Conservation (phyloP, 805 yeast species). For the Cyberlindnera bimundalis region DNA sequence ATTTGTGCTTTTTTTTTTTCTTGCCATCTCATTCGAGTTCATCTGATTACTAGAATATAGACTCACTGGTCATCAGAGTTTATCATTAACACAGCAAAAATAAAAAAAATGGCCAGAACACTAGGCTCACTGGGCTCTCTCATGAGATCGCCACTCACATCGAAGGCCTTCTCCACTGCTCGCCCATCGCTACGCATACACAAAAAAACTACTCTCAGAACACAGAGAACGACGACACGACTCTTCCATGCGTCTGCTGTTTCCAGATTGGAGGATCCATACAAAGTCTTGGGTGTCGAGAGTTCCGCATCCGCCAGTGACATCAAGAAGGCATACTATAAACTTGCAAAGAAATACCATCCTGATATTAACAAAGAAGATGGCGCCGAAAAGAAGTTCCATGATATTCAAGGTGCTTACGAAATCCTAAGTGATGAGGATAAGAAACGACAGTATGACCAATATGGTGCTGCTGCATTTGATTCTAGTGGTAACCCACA, state of each 20-base stretch:
- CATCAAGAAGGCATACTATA: slow-evolving; percentile 91
- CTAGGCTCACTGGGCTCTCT: slow-evolving; percentile 3
- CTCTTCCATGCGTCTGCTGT: slow-evolving; percentile 42
- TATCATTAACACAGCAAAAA: background rate
- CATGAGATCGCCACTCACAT: slow-evolving; percentile 9
- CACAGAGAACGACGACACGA: slow-evolving; percentile 7
- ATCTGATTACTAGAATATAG: too few species aligned
- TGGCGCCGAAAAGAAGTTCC: slow-evolving; percentile 85
- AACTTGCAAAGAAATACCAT: slow-evolving; percentile 89
- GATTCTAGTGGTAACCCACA: slow-evolving; percentile 53
- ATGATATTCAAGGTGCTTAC: slow-evolving; percentile 90
- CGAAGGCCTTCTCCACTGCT: slow-evolving; percentile 9
- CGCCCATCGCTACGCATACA: slow-evolving; percentile 1
- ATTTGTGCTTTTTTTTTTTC: too few species aligned
- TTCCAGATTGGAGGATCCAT: slow-evolving; percentile 61
- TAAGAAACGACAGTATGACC: slow-evolving; percentile 87
- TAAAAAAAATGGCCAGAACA: slow-evolving; percentile 6
- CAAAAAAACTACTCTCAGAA: slow-evolving; percentile 1
- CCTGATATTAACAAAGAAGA: slow-evolving; percentile 95
- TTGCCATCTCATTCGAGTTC: too few species aligned
- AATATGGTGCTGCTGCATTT: slow-evolving; percentile 85
- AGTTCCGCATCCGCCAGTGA: slow-evolving; percentile 71
- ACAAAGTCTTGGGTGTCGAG: slow-evolving; percentile 74
- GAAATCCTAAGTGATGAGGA: slow-evolving; percentile 84
- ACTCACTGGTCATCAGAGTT: too few species aligned